Base-by-base conservation (phyloP, 257 asterid species). In the Solanum pimpinellifolium region DNA sequence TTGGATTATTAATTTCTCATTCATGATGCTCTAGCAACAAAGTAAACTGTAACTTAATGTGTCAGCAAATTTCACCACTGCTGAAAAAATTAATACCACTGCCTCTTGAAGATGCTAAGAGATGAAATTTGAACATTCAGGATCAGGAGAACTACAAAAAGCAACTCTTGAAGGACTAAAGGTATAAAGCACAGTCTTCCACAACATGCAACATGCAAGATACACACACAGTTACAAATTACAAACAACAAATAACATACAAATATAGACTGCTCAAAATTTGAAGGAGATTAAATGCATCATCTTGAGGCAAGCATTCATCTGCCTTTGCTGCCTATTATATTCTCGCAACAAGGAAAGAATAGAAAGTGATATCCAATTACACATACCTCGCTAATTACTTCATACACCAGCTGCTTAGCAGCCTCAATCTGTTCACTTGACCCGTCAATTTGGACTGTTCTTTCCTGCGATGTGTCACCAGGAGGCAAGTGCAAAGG, bases 401-500 rank as follows among this genome's bases (percentile, higher is more conserved):
- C 90, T 82, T 88, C 90, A 88, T 82, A 78, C 60, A 88, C 87
- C 84, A 88, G 78, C 68, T 88, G 88, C 52, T 88, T 88, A 70
- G 88, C 90, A 49, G 84, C 85, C 87, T 88, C 87, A 82, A 88
- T 83, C 83, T 89, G 88, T 11, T 86, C 91, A 83, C 89, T 87
- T 33, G 89, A 42, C 46, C 89, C 89, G 39, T 89, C 91, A 62
- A 89, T 89, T 85, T 89, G 91, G 15, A 87, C 84, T 5, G 89
- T 89, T 85, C 91, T 83, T 75, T 89, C 89, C 11, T 56, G 75
- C 44, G 89, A 83, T n/a, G 87, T 59, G 52, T 89, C 91, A 46
- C 91, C 89, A 12, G 91, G 91, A 35, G 91, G 91, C 89, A 89
- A 76, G 59, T 89, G 91, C 86, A 89, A 87, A n/a, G 91, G 87